Conservation (phyloP, 805 yeast species). For the Candida loeiensis region DNA sequence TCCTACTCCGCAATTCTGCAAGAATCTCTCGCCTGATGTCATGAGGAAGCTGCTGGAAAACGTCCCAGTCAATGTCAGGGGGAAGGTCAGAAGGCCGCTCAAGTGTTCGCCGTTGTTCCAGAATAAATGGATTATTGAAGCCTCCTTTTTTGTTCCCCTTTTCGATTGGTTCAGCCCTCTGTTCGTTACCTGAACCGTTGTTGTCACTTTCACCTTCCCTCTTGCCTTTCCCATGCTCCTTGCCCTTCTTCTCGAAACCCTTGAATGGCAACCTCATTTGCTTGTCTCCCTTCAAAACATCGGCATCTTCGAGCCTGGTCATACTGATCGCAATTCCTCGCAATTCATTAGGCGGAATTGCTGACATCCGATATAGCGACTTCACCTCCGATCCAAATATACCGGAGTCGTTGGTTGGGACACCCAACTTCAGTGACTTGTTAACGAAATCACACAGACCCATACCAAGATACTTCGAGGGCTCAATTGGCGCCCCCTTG, state of each 20-base stretch:
- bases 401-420: constrained; percentile 58
- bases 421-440: constrained; percentile 56
- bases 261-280: constrained; percentile 22
- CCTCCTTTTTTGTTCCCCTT: neutral
- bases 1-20: constrained; percentile 48
- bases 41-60: constrained; percentile 60
- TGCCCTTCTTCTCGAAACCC: constrained; percentile 5
- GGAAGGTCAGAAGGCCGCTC: constrained; percentile 4
- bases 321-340: constrained; percentile 78
- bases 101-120: neutral
- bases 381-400: constrained; percentile 58
- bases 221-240: neutral
- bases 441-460: constrained; percentile 70
- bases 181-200: too few species aligned
- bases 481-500: constrained; percentile 63
- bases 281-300: constrained; percentile 14
- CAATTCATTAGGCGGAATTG: constrained; percentile 62
- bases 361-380: constrained; percentile 51
- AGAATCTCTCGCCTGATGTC: constrained; percentile 63
- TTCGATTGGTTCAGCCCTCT: neutral
- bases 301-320: constrained; percentile 47
- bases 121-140: neutral
- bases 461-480: constrained; percentile 80
- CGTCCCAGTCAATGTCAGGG: constrained; percentile 56
- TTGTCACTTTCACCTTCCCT: neutral